Evolutionary conservation across 163 green algal genomes (phyloP), one percentile per base, ranked within the genome.

Genomic region (Chlamydomonas reinhardtii): DNA sequence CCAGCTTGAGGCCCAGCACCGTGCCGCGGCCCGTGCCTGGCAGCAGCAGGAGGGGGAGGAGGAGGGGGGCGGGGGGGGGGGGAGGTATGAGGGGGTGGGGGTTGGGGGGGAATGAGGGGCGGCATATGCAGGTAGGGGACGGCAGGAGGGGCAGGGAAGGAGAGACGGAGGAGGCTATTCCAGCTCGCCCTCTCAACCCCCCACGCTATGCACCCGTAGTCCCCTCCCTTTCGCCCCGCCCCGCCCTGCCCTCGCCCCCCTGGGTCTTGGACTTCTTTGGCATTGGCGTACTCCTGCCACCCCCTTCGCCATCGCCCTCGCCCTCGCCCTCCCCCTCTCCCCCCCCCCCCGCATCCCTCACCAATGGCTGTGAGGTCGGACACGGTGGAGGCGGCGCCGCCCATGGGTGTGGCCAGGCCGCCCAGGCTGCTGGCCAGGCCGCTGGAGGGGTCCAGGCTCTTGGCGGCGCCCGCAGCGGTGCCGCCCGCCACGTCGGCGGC

Each of bases 1-100:
- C 97, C 74, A 99, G 94, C 91, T 99, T 99, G 29, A 99, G 87
- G 27, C 92, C 93, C 34, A 99, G 94, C 87, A 99, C 95, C 0
- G 93, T 98, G 32, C 92, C 93, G 62, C 95, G 89, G 20, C 94
- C 93, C 89, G 81, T 87, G 56, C 81, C 81, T 87, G 81, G 48
- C 11, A 2, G 64, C 2, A n/a, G n/a, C n/a, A n/a, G n/a, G n/a
- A 34, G 59, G 32, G 9, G 74, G 59, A 22, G 74, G 74, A 54
- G 32, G 43, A 9, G 43, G 1, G 48, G 48, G 69, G 34, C 4
- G 3, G 69, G 69, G n/a, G 11, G 48, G 48, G 48, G 9, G 48
- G 48, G 11, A 72, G 29, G 65, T 37, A 19, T 24, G 64, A 35
- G 64, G 64, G 64, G 11, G 43, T 54, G 43, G 43, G 20, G 59